Base-by-base conservation (phyloP, 2,329 filamentous ascomycete species). In the Ceratocystiopsis brevicomis region DNA sequence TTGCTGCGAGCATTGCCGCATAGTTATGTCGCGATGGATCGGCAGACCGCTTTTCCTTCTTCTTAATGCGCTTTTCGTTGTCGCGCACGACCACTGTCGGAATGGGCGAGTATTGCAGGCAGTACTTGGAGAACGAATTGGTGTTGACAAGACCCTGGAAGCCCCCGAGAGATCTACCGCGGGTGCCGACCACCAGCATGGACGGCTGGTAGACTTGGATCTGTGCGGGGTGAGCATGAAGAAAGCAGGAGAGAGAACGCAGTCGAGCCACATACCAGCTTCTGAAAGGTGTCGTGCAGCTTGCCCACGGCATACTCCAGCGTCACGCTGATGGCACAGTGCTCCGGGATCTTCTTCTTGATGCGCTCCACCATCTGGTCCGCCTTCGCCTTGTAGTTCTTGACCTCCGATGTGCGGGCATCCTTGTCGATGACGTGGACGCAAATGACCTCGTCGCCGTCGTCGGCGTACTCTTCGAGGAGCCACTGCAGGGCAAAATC, bases 401-500 rank as follows among this genome's bases (percentile, higher is more conserved):
- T 78, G 44, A 77, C 72, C 49, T 80, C 73, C 14, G 76, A 66
- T 34, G 68, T 67, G 42, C 79, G 81, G 42, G 77, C 71, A 49
- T 88, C 82, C 56, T 83, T 87, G 55, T 94, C 86, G 38, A 93
- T 73, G 3, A 93, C 87, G 42, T 84, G 73, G 40, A 95, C 71
- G 59, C 87, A 95, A 10, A 95, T 81, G 45, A 95, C 79, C 60
- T 94, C 85, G 56, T 95, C 87, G 16, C 87, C 86, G 54, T 94
- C 87, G 53, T 94, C 86, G 37, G 94, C 84, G 44, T 94, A 69
- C 61, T 93, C 85, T 53, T 92, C 84, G 36, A 95, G 73, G 41
- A 94, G 69, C 86, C 86, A 95, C 59, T 92, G 83, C 16, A 95
- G 67, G 15, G 87, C 87, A 60, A 88, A 90, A 49, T 93, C 83